phyloP scores from a whole-genome alignment of 2,329 filamentous ascomycete genomes.

The Aspergillus spinulosporus region DNA sequence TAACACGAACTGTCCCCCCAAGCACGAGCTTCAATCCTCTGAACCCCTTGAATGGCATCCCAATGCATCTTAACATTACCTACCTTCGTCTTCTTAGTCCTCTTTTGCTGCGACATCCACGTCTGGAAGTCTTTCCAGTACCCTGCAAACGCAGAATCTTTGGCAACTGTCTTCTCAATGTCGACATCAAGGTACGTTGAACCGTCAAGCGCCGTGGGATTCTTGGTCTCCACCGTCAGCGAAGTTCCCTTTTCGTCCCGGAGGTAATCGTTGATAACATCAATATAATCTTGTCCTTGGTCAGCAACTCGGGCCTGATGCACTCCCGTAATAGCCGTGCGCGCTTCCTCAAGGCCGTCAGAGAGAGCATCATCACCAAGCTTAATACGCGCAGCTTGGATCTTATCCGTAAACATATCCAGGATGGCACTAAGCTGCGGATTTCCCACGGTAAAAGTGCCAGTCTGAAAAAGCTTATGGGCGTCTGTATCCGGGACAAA shows the following conservation, averaged over 20 bases:
- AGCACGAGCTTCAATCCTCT: too few species aligned
- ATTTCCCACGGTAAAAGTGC: background rate
- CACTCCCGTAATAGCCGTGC: background rate
- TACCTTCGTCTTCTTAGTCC: background rate
- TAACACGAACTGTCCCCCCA: too few species aligned
- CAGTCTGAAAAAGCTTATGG: background rate
- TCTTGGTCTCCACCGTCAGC: background rate
- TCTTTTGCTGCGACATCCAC: slow-evolving; percentile 1
- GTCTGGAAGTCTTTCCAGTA: slow-evolving; percentile 3
- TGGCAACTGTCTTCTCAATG: background rate
- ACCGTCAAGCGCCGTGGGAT: background rate
- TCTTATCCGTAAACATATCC: background rate
- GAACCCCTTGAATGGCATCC: background rate
- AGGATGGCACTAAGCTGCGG: background rate
- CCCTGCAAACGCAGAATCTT: background rate
- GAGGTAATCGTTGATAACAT: slow-evolving; percentile 2
- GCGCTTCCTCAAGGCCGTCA: background rate
- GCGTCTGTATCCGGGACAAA: background rate
- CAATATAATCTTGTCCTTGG: background rate
- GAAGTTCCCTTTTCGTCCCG: background rate
- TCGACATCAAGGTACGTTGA: background rate
- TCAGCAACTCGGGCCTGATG: background rate
- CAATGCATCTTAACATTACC: background rate
- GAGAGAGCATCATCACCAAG: background rate
- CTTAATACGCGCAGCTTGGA: background rate